Evolutionary conservation across 306 rosid genomes (phyloP), one percentile per base, ranked within the genome.

Genomic region (Quercus robur): DNA sequence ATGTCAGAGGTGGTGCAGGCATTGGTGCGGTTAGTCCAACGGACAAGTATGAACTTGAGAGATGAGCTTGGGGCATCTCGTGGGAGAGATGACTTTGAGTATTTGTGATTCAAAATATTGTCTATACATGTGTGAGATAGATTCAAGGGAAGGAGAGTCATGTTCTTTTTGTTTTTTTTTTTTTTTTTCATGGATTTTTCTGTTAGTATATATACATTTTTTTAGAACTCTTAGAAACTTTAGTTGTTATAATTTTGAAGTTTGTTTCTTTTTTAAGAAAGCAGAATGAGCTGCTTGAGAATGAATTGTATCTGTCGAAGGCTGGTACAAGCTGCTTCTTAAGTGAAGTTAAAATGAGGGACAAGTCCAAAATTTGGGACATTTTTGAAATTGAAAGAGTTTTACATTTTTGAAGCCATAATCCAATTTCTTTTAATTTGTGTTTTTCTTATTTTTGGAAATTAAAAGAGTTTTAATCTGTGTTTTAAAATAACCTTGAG

Each of bases 1-100:
- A 90, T 88, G 74, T 91, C 97, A 0, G 97, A 94, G 84, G 92
- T 92, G 76, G 97, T 92, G 77, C 91, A 91, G 76, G 78, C 91
- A 57, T 81, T 94, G 88, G 85, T 84, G 51, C 88, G 88, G 71
- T 75, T 92, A 79, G 86, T 89, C 71, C 88, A 92, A 74, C 78
- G 82, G 11, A 91, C 98, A 17, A 89, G 85, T 54, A 5, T 85
- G 86, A 89, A 78, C 54, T 51, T 87, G 86, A 85, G 87, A 82
- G 93, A 92, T 11, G 97, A 87, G 76, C 81, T 90, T 63, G 88
- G 90, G 30, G 84, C 31, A 31, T 88, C 82, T 74, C 84, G 87
- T 54, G 74, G 89, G 80, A 19, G 54, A 78, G 93, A 87, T 78
- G 93, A 87, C 66, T 23, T 69, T 41, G 90, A 83, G 56, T 77